Percentiles rank a stretch among this genome's conserved stretches.
Evolutionary conservation across 2,329 filamentous ascomycete genomes (phyloP).

Genomic region (Ceratocystis albifundus): DNA sequence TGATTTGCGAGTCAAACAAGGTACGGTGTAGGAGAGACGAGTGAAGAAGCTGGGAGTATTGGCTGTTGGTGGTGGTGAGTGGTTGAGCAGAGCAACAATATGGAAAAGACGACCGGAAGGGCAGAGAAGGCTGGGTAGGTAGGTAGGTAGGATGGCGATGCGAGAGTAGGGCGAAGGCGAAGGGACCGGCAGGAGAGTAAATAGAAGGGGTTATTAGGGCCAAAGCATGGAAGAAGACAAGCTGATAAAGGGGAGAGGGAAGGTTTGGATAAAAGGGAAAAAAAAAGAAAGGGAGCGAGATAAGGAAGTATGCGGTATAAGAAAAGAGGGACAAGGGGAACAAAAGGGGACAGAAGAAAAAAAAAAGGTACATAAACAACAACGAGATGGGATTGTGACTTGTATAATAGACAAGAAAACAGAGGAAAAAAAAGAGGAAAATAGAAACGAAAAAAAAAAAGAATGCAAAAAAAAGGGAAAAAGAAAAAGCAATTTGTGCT

Average conservation of each 20-base stretch:
- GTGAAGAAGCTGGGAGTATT: neutral
- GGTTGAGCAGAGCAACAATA: neutral
- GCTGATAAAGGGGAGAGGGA: conserved; percentile 1
- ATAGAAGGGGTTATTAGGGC: neutral
- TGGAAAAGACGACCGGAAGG: neutral
- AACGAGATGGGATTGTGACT: neutral
- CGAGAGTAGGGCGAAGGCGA: neutral
- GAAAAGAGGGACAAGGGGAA: neutral
- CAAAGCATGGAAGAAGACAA: neutral
- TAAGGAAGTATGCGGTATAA: neutral
- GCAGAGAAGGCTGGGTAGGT: neutral
- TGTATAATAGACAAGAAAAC: neutral
- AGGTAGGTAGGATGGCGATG: neutral
- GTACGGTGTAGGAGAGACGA: neutral
- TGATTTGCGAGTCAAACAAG: conserved; percentile 1
- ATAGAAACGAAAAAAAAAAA: conserved; percentile 14
- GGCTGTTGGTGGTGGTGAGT: neutral
- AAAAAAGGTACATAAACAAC: neutral
- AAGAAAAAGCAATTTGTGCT: conserved; percentile 8
- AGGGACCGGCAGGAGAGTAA: neutral
- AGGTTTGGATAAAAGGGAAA: neutral
- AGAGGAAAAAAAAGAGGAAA: neutral
- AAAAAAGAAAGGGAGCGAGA: neutral
- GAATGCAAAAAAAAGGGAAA: conserved; percentile 14
- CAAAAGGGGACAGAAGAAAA: neutral